Evolutionary conservation across 768 basidiomycete species (phyloP).

Genomic region (Collybia mongolica): DNA sequence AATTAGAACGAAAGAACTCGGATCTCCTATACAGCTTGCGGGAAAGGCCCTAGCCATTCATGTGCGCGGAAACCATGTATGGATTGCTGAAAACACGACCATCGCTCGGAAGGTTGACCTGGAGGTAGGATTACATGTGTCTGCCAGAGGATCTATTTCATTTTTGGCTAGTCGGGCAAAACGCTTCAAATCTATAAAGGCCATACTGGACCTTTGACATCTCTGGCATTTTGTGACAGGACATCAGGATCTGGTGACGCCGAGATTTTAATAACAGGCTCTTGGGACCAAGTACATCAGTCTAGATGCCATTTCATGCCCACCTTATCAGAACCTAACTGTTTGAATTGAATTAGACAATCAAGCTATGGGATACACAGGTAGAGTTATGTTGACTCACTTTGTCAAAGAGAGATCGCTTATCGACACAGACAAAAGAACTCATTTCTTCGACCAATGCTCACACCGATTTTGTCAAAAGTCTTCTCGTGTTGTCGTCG

Average conservation of each 20-base stretch:
- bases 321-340: slow-evolving; percentile 2
- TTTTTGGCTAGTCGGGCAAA: slow-evolving; percentile 66
- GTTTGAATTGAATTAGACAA: slow-evolving; percentile 49
- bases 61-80: slow-evolving; percentile 64
- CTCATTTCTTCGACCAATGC: slow-evolving; percentile 70
- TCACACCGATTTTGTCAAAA: slow-evolving; percentile 91
- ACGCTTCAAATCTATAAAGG: slow-evolving; percentile 75
- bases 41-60: slow-evolving; percentile 76
- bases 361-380: slow-evolving; percentile 81
- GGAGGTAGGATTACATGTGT: slow-evolving; percentile 46
- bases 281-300: slow-evolving; percentile 82
- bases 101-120: slow-evolving; percentile 73
- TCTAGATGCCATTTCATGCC: background rate
- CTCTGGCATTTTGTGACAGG: slow-evolving; percentile 64
- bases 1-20: slow-evolving; percentile 65
- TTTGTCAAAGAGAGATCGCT: slow-evolving; percentile 1
- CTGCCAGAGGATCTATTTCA: no score
- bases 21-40: slow-evolving; percentile 73
- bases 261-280: slow-evolving; percentile 77
- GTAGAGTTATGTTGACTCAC: slow-evolving; percentile 40
- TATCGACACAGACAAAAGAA: slow-evolving; percentile 56
- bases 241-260: slow-evolving; percentile 34
- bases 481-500: slow-evolving; percentile 67
- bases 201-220: slow-evolving; percentile 88
- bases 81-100: slow-evolving; percentile 88